Conservation (phyloP, 805 yeast genomes). For the Teunomyces cretensis region DNA sequence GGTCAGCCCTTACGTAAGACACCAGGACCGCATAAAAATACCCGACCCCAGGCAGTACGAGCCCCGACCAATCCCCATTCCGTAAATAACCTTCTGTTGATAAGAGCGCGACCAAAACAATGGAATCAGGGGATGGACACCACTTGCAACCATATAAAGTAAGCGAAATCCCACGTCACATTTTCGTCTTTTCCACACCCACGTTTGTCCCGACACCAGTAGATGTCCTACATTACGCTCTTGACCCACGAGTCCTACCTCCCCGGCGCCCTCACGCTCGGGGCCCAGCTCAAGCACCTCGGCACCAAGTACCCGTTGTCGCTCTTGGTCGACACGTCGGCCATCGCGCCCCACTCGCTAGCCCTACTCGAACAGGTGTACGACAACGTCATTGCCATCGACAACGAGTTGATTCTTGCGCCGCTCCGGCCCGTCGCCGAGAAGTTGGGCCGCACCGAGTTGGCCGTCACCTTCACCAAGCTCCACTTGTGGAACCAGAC, state of each 20-base stretch:
- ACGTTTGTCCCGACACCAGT: no score
- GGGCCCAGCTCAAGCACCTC: slow-evolving; percentile 19
- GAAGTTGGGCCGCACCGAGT: slow-evolving; percentile 25
- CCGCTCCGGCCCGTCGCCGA: slow-evolving; percentile 19
- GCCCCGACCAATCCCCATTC: not conserved
- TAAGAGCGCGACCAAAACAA: not conserved
- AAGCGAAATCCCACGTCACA: no score
- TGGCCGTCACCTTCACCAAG: slow-evolving; percentile 27
- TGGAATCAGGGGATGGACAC: not conserved
- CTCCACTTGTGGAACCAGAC: slow-evolving; percentile 25
- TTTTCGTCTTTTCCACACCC: no score
- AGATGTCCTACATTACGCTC: slow-evolving; percentile 28
- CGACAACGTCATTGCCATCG: slow-evolving; percentile 27
- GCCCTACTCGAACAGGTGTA: slow-evolving; percentile 19
- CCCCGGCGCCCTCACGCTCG: slow-evolving; percentile 36
- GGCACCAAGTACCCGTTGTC: slow-evolving; percentile 17
- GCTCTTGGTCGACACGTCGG: slow-evolving; percentile 18
- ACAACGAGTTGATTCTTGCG: slow-evolving; percentile 15
- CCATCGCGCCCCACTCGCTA: slow-evolving; percentile 16
- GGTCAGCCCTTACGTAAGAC: no score
- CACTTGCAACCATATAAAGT: not conserved
- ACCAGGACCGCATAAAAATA: no score
- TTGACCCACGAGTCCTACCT: slow-evolving; percentile 32
- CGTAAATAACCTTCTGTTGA: not conserved
- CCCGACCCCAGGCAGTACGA: not conserved